Conservation (phyloP, 1,139 yeast species). For the Pichia sp. region DNA sequence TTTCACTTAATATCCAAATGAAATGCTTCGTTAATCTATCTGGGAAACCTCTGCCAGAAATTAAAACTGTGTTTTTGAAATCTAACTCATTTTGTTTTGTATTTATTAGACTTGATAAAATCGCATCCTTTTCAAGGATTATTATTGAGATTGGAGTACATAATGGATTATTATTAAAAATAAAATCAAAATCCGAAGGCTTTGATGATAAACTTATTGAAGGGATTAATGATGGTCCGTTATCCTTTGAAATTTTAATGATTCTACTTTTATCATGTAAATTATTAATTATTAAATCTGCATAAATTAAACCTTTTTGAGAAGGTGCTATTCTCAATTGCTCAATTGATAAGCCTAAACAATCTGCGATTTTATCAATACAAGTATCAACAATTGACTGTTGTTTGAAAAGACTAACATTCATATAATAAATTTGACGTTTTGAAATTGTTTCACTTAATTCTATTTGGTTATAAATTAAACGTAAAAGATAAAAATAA, state of each 20-base stretch:
- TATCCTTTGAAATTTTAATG: too few species aligned
- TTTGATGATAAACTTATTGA: constrained; percentile 17
- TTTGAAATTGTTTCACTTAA: constrained; percentile 36
- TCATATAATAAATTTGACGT: constrained; percentile 62
- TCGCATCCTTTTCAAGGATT: constrained; percentile 59
- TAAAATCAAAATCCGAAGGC: constrained; percentile 17
- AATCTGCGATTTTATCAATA: constrained; percentile 31
- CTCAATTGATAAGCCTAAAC: constrained; percentile 29
- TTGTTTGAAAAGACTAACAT: constrained; percentile 46
- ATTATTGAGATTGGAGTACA: constrained; percentile 34
- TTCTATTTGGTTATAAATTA: constrained; percentile 19
- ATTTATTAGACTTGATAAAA: constrained; percentile 22
- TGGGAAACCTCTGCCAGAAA: constrained; percentile 71
- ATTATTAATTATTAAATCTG: too few species aligned
- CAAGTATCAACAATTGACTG: constrained; percentile 43
- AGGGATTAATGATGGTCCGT: constrained; percentile 28
- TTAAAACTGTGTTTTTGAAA: constrained; percentile 27
- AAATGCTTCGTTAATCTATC: constrained; percentile 61
- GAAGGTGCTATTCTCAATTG: constrained; percentile 43
- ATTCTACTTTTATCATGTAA: too few species aligned
- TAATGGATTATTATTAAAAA: constrained; percentile 16
- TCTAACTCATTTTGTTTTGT: background rate
- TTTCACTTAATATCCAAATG: constrained; percentile 40
- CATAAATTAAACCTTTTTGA: constrained; percentile 57
- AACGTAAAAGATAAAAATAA: constrained; percentile 20